Evolutionary conservation across 176 grass and related monocot species (phyloP).

Genomic region (Avena atlantica): DNA sequence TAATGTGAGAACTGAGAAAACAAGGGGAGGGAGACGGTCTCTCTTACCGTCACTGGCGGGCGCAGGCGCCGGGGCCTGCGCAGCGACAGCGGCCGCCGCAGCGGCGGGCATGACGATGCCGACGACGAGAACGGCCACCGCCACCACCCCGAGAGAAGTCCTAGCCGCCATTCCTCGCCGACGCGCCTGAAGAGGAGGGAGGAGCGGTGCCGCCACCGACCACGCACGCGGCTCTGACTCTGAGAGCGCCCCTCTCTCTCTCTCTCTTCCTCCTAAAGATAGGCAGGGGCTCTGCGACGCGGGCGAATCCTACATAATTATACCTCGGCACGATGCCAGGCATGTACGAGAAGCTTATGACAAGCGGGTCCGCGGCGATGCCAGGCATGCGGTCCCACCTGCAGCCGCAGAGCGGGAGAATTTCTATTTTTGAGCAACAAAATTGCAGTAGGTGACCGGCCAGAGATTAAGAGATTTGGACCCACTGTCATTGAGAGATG

Average conservation of each 20-base stretch:
- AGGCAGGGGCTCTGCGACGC: conserved; percentile 2
- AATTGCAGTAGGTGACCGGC: neutral
- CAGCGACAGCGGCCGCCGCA: neutral
- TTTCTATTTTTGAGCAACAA: neutral
- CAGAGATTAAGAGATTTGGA: accelerated
- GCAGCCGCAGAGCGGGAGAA: neutral
- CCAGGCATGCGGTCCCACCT: neutral
- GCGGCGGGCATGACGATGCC: conserved; percentile 41
- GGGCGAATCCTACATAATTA: neutral
- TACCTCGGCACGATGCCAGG: neutral
- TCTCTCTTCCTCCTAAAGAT: neutral
- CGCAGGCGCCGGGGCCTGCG: conserved; percentile 26
- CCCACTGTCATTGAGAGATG: neutral
- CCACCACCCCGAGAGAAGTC: conserved; percentile 27
- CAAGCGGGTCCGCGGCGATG: neutral
- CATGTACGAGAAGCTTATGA: neutral
- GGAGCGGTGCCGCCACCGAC: conserved; percentile 23
- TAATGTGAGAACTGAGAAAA: conserved; percentile 7
- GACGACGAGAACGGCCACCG: conserved; percentile 30
- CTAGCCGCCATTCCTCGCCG: conserved; percentile 37
- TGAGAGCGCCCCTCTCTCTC: neutral
- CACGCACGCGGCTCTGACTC: conserved; percentile 23
- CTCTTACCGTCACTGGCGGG: conserved; percentile 41
- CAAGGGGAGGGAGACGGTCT: neutral
- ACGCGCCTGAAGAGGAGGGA: conserved; percentile 8